These are phyloP conservation scores for Cadophora gregata DNA, from an alignment of 2,329 filamentous ascomycete genomes.

Conservation along the genomic window DNA sequence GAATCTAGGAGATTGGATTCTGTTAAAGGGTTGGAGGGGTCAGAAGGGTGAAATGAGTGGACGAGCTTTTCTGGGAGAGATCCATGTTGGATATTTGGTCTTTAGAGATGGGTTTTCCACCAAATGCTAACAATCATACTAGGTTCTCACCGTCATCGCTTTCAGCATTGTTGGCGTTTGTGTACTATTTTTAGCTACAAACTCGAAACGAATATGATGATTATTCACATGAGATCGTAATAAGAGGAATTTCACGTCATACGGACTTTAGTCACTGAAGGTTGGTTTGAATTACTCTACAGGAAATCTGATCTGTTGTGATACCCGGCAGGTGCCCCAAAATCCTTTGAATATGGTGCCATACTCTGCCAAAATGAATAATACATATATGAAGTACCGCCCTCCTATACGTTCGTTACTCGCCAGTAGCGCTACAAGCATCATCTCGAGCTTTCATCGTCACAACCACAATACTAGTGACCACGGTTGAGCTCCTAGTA, in stretches of 20 bases:
- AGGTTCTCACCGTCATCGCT: slow-evolving; percentile 69
- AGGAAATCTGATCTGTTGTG: not conserved
- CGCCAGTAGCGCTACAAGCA: not conserved
- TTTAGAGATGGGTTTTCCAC: not conserved
- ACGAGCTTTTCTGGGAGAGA: not conserved
- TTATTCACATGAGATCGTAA: not conserved
- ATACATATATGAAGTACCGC: not conserved
- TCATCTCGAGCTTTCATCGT: slow-evolving; percentile 17
- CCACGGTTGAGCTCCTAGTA: not conserved
- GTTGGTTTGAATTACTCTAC: not conserved
- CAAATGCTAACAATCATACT: slow-evolving; percentile 12
- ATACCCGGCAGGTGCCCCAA: not conserved
- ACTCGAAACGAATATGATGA: slow-evolving; percentile 38
- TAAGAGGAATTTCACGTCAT: not conserved
- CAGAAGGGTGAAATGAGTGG: not conserved
- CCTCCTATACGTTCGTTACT: not conserved
- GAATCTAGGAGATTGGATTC: too few species aligned
- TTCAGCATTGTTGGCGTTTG: slow-evolving; percentile 69
- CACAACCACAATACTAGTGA: not conserved
- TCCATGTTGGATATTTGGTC: not conserved
- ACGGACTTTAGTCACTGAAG: not conserved
- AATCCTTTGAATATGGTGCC: not conserved
- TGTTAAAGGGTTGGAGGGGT: not conserved
- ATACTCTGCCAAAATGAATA: not conserved
- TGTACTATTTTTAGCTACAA: slow-evolving; percentile 61